Percentiles rank a stretch among this genome's conserved stretches.
Conservation (phyloP, 495 filamentous ascomycete species). For the Daldinia vernicosa region DNA sequence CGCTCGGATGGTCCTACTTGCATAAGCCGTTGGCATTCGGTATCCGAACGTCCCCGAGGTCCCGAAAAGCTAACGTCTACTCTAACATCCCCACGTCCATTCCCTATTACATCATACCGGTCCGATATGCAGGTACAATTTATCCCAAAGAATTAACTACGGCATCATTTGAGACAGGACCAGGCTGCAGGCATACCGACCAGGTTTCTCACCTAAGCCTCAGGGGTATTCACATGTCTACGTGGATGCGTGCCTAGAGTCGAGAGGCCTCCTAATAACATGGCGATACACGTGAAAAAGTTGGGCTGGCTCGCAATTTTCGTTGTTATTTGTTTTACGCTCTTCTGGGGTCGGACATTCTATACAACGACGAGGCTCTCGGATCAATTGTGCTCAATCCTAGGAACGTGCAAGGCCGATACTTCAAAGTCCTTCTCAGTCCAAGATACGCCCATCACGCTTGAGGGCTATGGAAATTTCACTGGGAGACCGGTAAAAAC, state of each 20-base stretch:
- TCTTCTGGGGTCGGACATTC: conserved; percentile 30
- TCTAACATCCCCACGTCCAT: background rate
- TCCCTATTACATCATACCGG: conserved; percentile 11
- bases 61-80: conserved; percentile 1
- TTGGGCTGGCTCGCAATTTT: conserved; percentile 37
- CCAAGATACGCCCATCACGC: conserved; percentile 20
- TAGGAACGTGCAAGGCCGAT: conserved; percentile 18
- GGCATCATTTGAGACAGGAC: background rate
- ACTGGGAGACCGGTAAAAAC: conserved; percentile 26
- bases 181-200: background rate
- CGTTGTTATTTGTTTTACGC: conserved; percentile 26
- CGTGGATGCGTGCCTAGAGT: background rate
- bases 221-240: conserved; percentile 15
- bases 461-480: conserved; percentile 36
- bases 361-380: conserved; percentile 27
- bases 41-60: conserved; percentile 18
- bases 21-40: conserved; percentile 21
- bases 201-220: background rate
- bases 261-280: conserved; percentile 16
- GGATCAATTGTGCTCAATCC: conserved; percentile 23
- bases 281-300: conserved; percentile 25
- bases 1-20: conserved; percentile 2
- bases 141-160: background rate
- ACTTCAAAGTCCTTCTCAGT: conserved; percentile 13
- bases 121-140: conserved; percentile 1